These are phyloP conservation scores for Bassia scoparia DNA, from an alignment of 148 eudicot genomes.

Conservation along the genomic window DNA sequence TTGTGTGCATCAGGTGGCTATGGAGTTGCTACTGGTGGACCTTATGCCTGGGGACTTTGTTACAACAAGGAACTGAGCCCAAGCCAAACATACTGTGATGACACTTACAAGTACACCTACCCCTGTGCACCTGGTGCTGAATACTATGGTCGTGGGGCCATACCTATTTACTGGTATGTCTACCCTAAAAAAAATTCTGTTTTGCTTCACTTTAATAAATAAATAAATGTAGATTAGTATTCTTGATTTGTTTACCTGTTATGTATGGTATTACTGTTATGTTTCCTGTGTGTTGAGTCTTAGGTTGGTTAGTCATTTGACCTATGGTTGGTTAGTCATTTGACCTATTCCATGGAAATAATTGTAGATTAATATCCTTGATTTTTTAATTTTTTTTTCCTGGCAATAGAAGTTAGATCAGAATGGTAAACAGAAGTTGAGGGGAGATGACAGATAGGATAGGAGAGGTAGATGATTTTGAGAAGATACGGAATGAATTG, in stretches of 20 bases:
- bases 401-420: not conserved
- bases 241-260: not conserved
- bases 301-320: not conserved
- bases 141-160: conserved; percentile 91
- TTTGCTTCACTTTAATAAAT: no score
- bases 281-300: not conserved
- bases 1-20: conserved; percentile 68
- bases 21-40: conserved; percentile 93
- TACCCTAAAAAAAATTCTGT: no score
- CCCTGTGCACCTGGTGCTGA: conserved; percentile 88
- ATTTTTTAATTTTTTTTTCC: not conserved
- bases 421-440: not conserved
- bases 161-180: conserved; percentile 81
- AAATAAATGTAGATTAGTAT: no score
- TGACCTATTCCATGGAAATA: no score
- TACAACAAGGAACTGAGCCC: conserved; percentile 95
- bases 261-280: no score
- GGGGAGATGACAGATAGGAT: not conserved
- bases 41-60: conserved; percentile 94
- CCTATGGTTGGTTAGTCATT: not conserved
- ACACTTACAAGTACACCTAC: conserved; percentile 62
- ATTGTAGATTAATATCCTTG: not conserved
- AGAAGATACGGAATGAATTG: not conserved
- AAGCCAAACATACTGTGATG: conserved; percentile 86
- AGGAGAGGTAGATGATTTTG: not conserved